These are phyloP conservation scores for Phytopythium kandeliae DNA, from an alignment of 352 stramenopile genomes.

Conservation along the genomic window DNA sequence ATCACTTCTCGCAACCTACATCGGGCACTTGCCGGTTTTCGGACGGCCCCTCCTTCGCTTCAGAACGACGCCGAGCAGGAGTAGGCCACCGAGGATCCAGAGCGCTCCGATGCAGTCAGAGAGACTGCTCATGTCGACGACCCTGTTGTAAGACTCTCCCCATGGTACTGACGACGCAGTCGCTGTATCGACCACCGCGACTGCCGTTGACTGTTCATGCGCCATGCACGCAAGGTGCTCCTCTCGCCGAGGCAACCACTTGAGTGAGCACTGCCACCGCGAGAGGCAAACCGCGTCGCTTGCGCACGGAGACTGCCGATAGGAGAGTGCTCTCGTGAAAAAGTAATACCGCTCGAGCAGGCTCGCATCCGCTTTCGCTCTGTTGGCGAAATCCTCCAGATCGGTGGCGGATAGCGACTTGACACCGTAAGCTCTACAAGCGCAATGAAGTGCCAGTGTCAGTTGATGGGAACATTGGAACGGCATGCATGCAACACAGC, in stretches of 20 bases:
- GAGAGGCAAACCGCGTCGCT: conserved; percentile 37
- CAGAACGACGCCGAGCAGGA: background rate
- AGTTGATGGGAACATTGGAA: background rate
- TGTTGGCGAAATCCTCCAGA: conserved; percentile 33
- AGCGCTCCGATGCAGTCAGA: conserved; percentile 1
- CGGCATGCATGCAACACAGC: no score
- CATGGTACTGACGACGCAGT: background rate
- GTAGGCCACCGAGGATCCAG: background rate
- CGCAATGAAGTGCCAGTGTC: background rate
- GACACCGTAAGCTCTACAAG: conserved; percentile 36
- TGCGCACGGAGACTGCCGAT: conserved; percentile 30
- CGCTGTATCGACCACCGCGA: background rate
- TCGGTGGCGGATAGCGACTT: conserved; percentile 25
- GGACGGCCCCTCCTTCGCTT: background rate
- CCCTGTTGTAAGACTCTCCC: background rate
- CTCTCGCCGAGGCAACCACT: conserved; percentile 29
- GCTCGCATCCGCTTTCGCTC: conserved; percentile 26
- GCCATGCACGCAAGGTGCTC: conserved; percentile 4
- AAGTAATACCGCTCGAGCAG: conserved; percentile 68
- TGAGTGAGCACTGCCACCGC: conserved; percentile 59
- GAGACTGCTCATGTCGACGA: conserved; percentile 3
- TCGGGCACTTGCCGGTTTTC: background rate
- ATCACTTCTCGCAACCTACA: background rate
- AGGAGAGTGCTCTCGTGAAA: conserved; percentile 68
- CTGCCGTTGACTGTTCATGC: background rate